Evolutionary conservation across 1,284 basidiomycete species (phyloP), one percentile per base, ranked within the genome.

Genomic region (Takashimella koratensis): DNA sequence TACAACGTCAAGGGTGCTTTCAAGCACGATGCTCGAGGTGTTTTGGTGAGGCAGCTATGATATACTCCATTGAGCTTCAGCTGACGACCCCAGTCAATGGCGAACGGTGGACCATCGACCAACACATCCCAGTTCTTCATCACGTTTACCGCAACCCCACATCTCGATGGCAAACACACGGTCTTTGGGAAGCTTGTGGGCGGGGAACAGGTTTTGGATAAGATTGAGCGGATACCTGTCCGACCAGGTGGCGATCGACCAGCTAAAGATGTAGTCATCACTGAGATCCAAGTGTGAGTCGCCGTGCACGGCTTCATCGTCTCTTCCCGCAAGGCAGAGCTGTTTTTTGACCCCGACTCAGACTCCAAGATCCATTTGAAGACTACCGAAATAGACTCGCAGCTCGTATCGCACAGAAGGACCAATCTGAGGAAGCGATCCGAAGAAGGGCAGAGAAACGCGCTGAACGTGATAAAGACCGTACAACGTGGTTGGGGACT

Each of bases 121-220:
- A 74, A 51, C 63, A 88, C 85, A 6, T 90, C 90, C 1, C 93
- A 96, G 69, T 95, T 89, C 77, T 97, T 90, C 73, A 69, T 97
- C 43, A 93, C 92, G 0, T 97, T 96, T 80, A 82, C 80, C 52
- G 77, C 84, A 3, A 83, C 89, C 2, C 81, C 89, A 0, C 84
- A 96, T 71, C 82, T 97, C 11, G 68, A 77, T 53, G 68, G 67
- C 50, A 77, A 77, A 57, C 75, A 96, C 69, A 96, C 94, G 0
- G 94, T 98, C 1, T 99, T 99, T 70, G 95, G 96, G 2, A 92
- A 96, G 64, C 80, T 97, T 4, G 91, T 98, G 0, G 94, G 94
- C 21, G 94, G 94, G 3, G 90, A 95, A 68, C 88, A 93, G 40
- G 86, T 95, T 2, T 78, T 99, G 3, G 83, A 89, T 64, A 82